These are phyloP conservation scores for Cinchona pubescens DNA, from an alignment of 257 asterid species.

Conservation along the genomic window DNA sequence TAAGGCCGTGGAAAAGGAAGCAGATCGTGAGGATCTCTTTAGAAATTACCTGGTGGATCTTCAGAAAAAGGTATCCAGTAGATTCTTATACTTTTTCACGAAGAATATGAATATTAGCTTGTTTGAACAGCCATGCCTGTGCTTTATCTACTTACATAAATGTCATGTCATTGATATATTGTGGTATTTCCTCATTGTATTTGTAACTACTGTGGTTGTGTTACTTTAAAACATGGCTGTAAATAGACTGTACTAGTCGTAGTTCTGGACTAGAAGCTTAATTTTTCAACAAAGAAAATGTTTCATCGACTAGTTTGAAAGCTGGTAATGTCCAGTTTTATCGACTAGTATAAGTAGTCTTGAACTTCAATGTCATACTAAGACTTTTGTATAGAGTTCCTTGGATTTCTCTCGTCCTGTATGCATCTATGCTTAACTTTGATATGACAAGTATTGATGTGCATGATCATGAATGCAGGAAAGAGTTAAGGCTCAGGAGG, in stretches of 20 bases:
- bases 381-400: not conserved
- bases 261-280: not conserved
- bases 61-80: conserved; percentile 65
- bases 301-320: not conserved
- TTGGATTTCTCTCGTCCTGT: not conserved
- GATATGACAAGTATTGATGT: conserved; percentile 5
- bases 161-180: not conserved
- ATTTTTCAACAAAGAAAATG: too few species aligned
- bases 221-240: too few species aligned
- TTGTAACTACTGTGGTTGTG: not conserved
- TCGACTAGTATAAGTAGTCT: not conserved
- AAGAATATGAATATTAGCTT: not conserved
- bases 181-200: not conserved
- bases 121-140: not conserved
- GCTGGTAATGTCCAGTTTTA: not conserved
- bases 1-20: conserved; percentile 89
- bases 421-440: not conserved
- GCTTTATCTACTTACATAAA: not conserved
- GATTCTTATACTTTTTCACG: conserved; percentile 8
- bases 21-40: conserved; percentile 93
- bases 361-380: not conserved
- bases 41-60: conserved; percentile 89
- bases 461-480: conserved; percentile 51
- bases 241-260: too few species aligned
- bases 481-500: conserved; percentile 90